phyloP scores from a whole-genome alignment of 2,329 filamentous ascomycete genomes.

The Trichoderma harzianum region DNA sequence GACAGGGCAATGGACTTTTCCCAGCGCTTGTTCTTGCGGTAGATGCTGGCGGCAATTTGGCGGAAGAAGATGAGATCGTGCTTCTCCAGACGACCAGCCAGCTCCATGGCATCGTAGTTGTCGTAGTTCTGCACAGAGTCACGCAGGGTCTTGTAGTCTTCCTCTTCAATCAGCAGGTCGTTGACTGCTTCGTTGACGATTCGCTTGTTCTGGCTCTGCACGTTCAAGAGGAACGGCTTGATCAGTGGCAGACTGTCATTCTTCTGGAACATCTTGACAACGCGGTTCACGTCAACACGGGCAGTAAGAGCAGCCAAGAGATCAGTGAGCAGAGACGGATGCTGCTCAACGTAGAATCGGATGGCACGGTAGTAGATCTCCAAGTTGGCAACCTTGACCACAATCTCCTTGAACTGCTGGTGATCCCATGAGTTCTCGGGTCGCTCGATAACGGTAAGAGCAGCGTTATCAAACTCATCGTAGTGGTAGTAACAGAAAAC shows the following conservation, averaged over 20 bases:
- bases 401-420: constrained; percentile 98
- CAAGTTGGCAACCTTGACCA: constrained; percentile 95
- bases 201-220: constrained; percentile 96
- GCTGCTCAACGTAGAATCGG: constrained; percentile 96
- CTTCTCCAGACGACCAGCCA: constrained; percentile 90
- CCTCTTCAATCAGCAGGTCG: constrained; percentile 94
- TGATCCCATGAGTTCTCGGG: constrained; percentile 98
- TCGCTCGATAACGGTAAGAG: constrained; percentile 95
- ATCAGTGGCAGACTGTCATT: constrained; percentile 97
- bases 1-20: constrained; percentile 97
- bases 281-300: constrained; percentile 94
- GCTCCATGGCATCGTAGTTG: constrained; percentile 94
- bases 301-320: constrained; percentile 87
- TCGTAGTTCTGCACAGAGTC: constrained; percentile 99
- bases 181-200: constrained; percentile 98
- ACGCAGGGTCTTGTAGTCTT: constrained; percentile 97
- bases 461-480: constrained; percentile 96
- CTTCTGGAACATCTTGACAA: constrained; percentile 99
- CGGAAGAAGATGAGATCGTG: constrained; percentile 99
- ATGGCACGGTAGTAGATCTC: constrained; percentile 98
- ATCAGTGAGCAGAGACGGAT: constrained; percentile 93
- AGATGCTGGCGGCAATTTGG: constrained; percentile 96
- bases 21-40: constrained; percentile 99
- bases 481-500: constrained; percentile 99
- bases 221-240: constrained; percentile 96